Evolutionary conservation across 768 basidiomycete genomes (phyloP), one percentile per base, ranked within the genome.

Genomic region (Lentinula raphanica): DNA sequence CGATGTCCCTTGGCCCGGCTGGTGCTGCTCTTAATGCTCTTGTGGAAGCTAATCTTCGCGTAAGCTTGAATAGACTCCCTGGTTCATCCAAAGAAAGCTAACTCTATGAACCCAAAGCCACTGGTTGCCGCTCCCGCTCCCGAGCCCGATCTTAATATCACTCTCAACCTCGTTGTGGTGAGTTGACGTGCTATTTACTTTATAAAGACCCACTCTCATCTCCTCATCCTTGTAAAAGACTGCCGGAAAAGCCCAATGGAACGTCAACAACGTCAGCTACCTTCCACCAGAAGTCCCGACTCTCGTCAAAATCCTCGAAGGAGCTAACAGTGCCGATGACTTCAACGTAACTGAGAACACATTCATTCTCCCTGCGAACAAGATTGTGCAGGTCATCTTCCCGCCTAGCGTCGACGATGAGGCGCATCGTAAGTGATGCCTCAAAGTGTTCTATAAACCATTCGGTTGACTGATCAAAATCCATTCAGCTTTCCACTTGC

Each of bases 381-480:
- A 71, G 48, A 66, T 69, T 31, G 68, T 79, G 49, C 74, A 79
- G 56, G 28, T 80, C 5, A 66, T 62, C 15, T 70, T 78, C 68
- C 68, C 69, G 12, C 63, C 51, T 32, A 69, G 69, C 56, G 51
- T 62, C 19, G 66, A 64, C 25, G 69, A 71, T 40, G 70, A 70
- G 49, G 60, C 65, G 19, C 70, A 71, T 63, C 67, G 49, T 50
- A 28, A 50, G 49, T 50, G 11, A 7, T 9, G 3, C 12, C 0
- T 11, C n/a, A 5, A 0, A 7, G 1, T 21, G 19, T 35, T 35
- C 13, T 35, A 44, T n/a, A n/a, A n/a, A n/a, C 11, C 12, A 21
- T 19, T 19, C 36, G 15, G 17, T 32, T 35, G 31, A 50, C 31
- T 3, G 19, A 2, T 25, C 19, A 21, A 1, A n/a, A 29, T 31